A percentile compares a stretch with the other conserved stretches of the same genome.
phyloP scores from a whole-genome alignment of 2,329 filamentous ascomycete species.

The Ilyonectria mors-panacis region DNA sequence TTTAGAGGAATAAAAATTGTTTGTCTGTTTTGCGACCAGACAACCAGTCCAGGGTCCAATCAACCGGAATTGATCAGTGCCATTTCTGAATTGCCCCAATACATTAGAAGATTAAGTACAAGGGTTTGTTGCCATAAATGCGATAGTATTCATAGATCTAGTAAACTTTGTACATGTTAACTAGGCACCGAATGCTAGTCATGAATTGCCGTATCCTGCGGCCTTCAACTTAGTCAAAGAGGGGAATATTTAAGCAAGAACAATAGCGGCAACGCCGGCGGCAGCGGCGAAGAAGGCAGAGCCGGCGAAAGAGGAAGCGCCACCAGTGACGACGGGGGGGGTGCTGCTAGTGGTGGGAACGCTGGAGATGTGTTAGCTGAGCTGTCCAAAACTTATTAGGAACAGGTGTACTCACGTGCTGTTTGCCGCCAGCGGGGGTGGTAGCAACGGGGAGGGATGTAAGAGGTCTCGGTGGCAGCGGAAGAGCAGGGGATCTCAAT shows the following conservation, averaged over 20 bases:
- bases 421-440: conserved; percentile 50
- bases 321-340: conserved; percentile 62
- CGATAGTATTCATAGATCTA: conserved; percentile 55
- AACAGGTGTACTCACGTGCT: conserved; percentile 48
- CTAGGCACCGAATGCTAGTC: conserved; percentile 52
- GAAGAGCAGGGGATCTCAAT: conserved; percentile 46
- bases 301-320: conserved; percentile 67
- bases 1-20: conserved; percentile 6
- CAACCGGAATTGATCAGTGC: conserved; percentile 31
- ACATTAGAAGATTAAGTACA: conserved; percentile 67
- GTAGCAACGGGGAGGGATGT: conserved; percentile 49
- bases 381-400: conserved; percentile 25
- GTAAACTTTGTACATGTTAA: conserved; percentile 58
- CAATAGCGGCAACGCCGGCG: conserved; percentile 68
- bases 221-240: conserved; percentile 55
- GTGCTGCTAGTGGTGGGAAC: conserved; percentile 45
- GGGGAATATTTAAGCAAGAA: conserved; percentile 66
- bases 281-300: conserved; percentile 69
- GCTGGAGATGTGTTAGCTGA: conserved; percentile 33
- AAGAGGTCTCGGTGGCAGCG: conserved; percentile 37
- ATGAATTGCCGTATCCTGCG: conserved; percentile 59
- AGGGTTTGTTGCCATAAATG: conserved; percentile 45
- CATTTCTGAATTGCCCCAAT: conserved; percentile 44
- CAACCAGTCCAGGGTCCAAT: conserved; percentile 37
- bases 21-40: conserved; percentile 29